Conservation (phyloP, 2,329 filamentous ascomycete species). For the Penicillium sp. region DNA sequence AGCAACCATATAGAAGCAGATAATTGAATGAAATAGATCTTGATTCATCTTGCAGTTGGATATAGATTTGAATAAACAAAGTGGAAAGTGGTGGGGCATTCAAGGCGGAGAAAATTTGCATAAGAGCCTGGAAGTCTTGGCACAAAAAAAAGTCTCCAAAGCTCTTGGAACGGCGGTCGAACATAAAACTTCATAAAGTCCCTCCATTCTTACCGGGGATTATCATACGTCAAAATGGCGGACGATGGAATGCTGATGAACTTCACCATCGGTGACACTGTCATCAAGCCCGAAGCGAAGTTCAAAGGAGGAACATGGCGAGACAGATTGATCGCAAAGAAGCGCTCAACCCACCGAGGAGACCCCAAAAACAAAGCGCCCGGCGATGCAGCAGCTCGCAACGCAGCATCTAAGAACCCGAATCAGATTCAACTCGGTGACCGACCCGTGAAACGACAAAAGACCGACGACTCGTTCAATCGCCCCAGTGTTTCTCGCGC, state of each 20-base stretch:
- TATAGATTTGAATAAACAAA: constrained; percentile 19
- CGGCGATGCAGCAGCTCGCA: constrained; percentile 13
- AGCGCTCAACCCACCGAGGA: constrained; percentile 51
- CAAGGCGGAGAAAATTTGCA: constrained; percentile 36
- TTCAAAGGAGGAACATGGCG: constrained; percentile 94
- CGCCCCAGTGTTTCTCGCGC: constrained; percentile 10
- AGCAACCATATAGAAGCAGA: neutral
- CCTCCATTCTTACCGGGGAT: constrained; percentile 6
- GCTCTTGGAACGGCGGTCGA: constrained; percentile 14
- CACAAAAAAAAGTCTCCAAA: constrained; percentile 27
- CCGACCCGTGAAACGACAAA: constrained; percentile 42
- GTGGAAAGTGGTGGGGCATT: constrained; percentile 31
- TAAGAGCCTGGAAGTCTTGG: constrained; percentile 20
- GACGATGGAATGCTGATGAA: constrained; percentile 95
- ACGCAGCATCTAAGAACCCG: constrained; percentile 28
- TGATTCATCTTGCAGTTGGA: neutral
- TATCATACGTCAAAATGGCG: constrained; percentile 58
- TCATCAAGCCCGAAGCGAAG: constrained; percentile 57
- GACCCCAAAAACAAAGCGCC: constrained; percentile 11
- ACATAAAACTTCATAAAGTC: constrained; percentile 7
- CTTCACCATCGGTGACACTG: constrained; percentile 70
- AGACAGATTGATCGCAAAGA: constrained; percentile 77
- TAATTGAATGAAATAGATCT: constrained; percentile 6
- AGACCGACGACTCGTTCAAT: constrained; percentile 33
- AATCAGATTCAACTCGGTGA: constrained; percentile 34